These are phyloP conservation scores for Cochlearia excelsa DNA, from an alignment of 345 rosid species.

Conservation along the genomic window DNA sequence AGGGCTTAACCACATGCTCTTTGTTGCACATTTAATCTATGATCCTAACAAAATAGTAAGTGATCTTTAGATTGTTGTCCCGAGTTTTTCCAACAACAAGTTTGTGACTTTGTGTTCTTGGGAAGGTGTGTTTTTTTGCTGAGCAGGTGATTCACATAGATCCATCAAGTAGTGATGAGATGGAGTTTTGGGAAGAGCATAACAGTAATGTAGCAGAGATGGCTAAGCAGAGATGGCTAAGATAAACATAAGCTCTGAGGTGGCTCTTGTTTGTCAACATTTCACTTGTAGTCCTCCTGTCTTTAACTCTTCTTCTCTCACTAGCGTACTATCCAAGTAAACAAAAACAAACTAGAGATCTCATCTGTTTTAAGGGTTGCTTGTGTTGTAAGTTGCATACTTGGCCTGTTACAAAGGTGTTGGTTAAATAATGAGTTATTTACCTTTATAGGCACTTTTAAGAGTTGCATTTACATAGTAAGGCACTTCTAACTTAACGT, in stretches of 20 bases:
- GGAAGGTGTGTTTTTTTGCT: not conserved
- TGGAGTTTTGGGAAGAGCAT: constrained; percentile 71
- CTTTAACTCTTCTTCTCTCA: constrained; percentile 44
- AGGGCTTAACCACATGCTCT: constrained; percentile 66
- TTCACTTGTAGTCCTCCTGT: constrained; percentile 81
- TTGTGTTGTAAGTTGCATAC: constrained; percentile 19
- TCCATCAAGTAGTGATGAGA: constrained; percentile 52
- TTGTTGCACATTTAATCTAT: constrained; percentile 64
- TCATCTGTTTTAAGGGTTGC: constrained; percentile 4
- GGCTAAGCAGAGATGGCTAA: constrained; percentile 42
- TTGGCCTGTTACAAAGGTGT: not conserved
- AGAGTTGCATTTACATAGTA: no score
- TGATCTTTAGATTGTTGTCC: no score
- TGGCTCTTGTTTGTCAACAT: constrained; percentile 83
- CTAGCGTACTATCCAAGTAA: constrained; percentile 36
- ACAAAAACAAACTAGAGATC: constrained; percentile 24
- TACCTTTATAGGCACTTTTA: no score
- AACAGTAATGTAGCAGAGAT: constrained; percentile 47
- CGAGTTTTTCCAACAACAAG: not conserved
- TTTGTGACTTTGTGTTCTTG: no score
- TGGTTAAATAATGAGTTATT: not conserved
- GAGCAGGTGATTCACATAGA: constrained; percentile 79
- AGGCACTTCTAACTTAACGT: no score
- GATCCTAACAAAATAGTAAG: constrained; percentile 78
- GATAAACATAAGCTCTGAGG: constrained; percentile 47